phyloP scores from a whole-genome alignment of 192 early-diverging fungal species.

The Coemansia sp. region DNA sequence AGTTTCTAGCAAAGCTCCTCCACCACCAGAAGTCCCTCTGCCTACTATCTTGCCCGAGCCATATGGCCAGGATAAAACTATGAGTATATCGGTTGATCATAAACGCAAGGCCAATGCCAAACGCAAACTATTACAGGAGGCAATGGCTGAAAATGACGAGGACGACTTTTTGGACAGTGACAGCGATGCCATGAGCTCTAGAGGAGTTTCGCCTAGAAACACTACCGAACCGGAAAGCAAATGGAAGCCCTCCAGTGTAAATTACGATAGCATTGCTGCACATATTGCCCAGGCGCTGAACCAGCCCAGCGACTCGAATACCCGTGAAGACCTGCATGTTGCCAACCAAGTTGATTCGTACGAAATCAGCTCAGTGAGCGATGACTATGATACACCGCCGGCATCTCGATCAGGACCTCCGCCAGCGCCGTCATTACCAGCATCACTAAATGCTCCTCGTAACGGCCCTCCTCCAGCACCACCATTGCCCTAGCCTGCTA shows the following conservation, averaged over 20 bases:
- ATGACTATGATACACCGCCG: too few relatives aligned
- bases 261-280: slow-evolving; percentile 35
- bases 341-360: too few relatives aligned
- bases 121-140: slow-evolving; percentile 19
- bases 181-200: slow-evolving; percentile 22
- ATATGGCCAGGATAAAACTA: neutral
- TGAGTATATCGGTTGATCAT: neutral
- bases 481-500: too few relatives aligned
- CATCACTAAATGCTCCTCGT: too few relatives aligned
- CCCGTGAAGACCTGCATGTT: neutral
- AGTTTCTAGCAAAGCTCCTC: neutral
- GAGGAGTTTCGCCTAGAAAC: too few relatives aligned
- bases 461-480: too few relatives aligned
- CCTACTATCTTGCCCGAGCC: too few relatives aligned
- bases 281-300: slow-evolving; percentile 35
- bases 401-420: too few relatives aligned
- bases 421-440: too few relatives aligned
- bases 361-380: too few relatives aligned
- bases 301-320: slow-evolving; percentile 12
- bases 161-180: slow-evolving; percentile 41
- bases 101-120: slow-evolving; percentile 24
- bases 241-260: slow-evolving; percentile 14
- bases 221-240: too few relatives aligned
- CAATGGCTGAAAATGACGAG: neutral
- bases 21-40: too few relatives aligned